These are phyloP conservation scores for Claviceps pusilla DNA, from an alignment of 2,329 filamentous ascomycete genomes.

Conservation along the genomic window DNA sequence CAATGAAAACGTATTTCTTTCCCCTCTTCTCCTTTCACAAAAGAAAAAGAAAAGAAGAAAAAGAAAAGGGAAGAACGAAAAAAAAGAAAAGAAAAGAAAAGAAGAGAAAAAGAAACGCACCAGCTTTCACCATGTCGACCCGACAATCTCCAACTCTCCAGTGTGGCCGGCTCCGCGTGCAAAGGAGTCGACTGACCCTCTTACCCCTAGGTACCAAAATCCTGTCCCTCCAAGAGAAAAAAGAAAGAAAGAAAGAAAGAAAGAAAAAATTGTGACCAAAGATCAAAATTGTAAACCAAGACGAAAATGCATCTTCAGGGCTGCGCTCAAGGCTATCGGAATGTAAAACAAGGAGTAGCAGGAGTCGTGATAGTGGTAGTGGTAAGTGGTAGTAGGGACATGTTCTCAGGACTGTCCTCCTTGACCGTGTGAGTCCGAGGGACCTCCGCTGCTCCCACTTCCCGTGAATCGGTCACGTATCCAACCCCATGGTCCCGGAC, in stretches of 20 bases:
- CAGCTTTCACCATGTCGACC: too few relatives aligned
- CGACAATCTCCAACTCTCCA: too few relatives aligned
- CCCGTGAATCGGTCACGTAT: conserved; percentile 26
- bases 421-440: conserved; percentile 15
- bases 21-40: too few relatives aligned
- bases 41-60: too few relatives aligned
- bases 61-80: too few relatives aligned
- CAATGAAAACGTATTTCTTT: too few relatives aligned
- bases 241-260: too few relatives aligned
- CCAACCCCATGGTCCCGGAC: conserved; percentile 27
- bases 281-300: neutral
- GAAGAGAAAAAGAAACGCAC: too few relatives aligned
- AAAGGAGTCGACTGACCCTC: too few relatives aligned
- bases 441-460: conserved; percentile 13
- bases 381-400: neutral
- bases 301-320: neutral
- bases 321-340: neutral
- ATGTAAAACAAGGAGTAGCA: neutral
- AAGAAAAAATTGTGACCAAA: neutral
- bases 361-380: neutral
- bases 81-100: too few relatives aligned
- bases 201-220: neutral
- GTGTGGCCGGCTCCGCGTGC: too few relatives aligned
- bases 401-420: conserved; percentile 14
- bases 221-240: too few relatives aligned